These are phyloP conservation scores for Periconia digitata DNA, from an alignment of 2,329 filamentous ascomycete species.

Conservation along the genomic window DNA sequence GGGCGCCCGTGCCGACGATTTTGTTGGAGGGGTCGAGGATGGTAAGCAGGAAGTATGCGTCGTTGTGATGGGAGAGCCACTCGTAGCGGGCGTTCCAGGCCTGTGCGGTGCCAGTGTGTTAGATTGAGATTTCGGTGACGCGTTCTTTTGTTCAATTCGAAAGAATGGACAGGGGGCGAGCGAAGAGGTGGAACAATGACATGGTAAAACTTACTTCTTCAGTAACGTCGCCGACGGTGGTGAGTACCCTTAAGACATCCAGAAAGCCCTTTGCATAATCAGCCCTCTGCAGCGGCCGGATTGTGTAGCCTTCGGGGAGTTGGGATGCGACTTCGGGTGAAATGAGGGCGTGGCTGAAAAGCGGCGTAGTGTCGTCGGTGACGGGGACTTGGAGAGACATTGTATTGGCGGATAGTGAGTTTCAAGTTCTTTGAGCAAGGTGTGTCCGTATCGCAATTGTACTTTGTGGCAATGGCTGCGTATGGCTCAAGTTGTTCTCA, in stretches of 20 bases:
- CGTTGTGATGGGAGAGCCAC: conserved; percentile 73
- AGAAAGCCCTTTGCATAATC: conserved; percentile 86
- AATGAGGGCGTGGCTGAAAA: conserved; percentile 79
- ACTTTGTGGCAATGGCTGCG: too few species aligned
- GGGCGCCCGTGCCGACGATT: conserved; percentile 86
- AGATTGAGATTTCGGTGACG: neutral
- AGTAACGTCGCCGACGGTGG: conserved; percentile 85
- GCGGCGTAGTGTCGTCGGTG: conserved; percentile 49
- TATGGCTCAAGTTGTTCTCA: neutral
- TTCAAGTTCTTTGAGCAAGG: too few species aligned
- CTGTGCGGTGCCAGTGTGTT: conserved; percentile 6
- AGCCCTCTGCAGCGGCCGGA: conserved; percentile 75
- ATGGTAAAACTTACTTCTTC: conserved; percentile 54
- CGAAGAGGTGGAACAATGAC: neutral
- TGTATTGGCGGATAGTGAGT: too few species aligned
- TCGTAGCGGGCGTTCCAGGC: conserved; percentile 77
- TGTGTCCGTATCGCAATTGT: too few species aligned
- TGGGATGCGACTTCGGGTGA: conserved; percentile 70
- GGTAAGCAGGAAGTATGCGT: conserved; percentile 83
- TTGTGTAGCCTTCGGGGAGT: conserved; percentile 78
- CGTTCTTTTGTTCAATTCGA: too few species aligned
- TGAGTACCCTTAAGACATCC: conserved; percentile 87
- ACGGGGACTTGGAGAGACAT: conserved; percentile 17
- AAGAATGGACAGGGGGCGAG: neutral
- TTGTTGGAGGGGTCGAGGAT: conserved; percentile 71